A percentile compares a stretch with the other conserved stretches of the same genome.
Evolutionary conservation across 768 basidiomycete species (phyloP).

Genomic region (Coprinopsis strossmayeri): DNA sequence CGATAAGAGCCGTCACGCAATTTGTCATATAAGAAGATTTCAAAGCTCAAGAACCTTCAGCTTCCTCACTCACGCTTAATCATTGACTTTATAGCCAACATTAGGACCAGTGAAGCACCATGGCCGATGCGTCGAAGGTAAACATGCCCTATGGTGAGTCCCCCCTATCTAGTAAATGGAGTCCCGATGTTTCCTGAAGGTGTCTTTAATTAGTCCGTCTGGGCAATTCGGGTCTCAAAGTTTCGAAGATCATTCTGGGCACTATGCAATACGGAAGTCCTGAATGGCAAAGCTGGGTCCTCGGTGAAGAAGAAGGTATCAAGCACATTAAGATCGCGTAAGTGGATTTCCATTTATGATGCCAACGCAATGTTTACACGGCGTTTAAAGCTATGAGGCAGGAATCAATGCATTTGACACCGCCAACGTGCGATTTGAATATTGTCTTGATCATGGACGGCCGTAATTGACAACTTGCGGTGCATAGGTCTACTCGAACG

Average conservation of each 20-base stretch:
- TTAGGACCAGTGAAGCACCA: too few species aligned
- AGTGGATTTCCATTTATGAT: slow-evolving; percentile 7
- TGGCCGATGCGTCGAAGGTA: neutral
- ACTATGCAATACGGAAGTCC: slow-evolving; percentile 51
- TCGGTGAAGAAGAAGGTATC: slow-evolving; percentile 42
- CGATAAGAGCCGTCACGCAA: too few species aligned
- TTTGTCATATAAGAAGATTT: too few species aligned
- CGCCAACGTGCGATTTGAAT: slow-evolving; percentile 29
- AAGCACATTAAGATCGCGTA: slow-evolving; percentile 48
- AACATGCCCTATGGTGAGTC: slow-evolving; percentile 14
- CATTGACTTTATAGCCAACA: too few species aligned
- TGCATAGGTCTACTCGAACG: slow-evolving; percentile 55
- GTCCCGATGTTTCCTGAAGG: neutral
- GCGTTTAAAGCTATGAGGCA: slow-evolving; percentile 40
- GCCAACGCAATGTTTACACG: neutral
- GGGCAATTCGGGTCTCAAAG: slow-evolving; percentile 53
- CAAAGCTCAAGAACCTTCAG: too few species aligned
- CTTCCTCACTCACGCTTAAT: too few species aligned
- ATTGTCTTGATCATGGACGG: neutral
- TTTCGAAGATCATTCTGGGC: slow-evolving; percentile 61
- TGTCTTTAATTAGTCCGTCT: slow-evolving; percentile 30
- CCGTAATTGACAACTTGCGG: neutral
- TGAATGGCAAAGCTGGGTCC: slow-evolving; percentile 44
- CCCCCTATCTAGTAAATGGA: neutral
- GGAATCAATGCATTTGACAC: slow-evolving; percentile 62